Evolutionary conservation across 2,329 filamentous ascomycete genomes (phyloP).

Genomic region (Claviceps fusiformis): DNA sequence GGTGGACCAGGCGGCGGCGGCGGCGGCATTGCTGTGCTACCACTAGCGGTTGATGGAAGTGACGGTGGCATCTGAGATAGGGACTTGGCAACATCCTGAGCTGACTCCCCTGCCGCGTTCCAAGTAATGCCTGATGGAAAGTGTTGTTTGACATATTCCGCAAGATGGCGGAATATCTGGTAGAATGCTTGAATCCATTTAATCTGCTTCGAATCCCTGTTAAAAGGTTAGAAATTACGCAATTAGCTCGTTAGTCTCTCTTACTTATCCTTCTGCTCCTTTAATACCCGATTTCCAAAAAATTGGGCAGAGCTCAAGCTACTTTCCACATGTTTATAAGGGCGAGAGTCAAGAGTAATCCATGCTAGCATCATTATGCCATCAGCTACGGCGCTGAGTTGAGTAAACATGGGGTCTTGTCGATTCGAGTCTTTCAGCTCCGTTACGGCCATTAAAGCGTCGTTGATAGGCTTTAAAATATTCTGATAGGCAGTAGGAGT

Average conservation of each 20-base stretch:
- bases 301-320: slow-evolving; percentile 76
- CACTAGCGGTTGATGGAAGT: slow-evolving; percentile 37
- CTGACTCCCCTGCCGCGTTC: slow-evolving; percentile 68
- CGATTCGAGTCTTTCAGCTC: slow-evolving; percentile 74
- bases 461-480: slow-evolving; percentile 76
- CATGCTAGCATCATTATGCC: slow-evolving; percentile 82
- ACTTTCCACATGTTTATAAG: slow-evolving; percentile 74
- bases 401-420: slow-evolving; percentile 59
- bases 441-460: slow-evolving; percentile 63
- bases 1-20: slow-evolving; percentile 61
- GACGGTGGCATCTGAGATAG: slow-evolving; percentile 27
- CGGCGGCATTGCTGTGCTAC: slow-evolving; percentile 40
- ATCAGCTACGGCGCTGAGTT: slow-evolving; percentile 77
- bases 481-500: slow-evolving; percentile 58
- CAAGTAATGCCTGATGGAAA: slow-evolving; percentile 69
- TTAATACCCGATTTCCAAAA: slow-evolving; percentile 87
- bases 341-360: slow-evolving; percentile 74
- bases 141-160: slow-evolving; percentile 72
- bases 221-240: slow-evolving; percentile 4
- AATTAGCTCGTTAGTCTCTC: slow-evolving; percentile 2
- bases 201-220: slow-evolving; percentile 63
- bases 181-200: slow-evolving; percentile 93
- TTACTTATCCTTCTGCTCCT: slow-evolving; percentile 66
- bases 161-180: slow-evolving; percentile 71
- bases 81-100: slow-evolving; percentile 49